Percentiles rank a stretch among this genome's conserved stretches.
Conservation (phyloP, 805 yeast genomes). For the Phaffomyces thermotolerans region DNA sequence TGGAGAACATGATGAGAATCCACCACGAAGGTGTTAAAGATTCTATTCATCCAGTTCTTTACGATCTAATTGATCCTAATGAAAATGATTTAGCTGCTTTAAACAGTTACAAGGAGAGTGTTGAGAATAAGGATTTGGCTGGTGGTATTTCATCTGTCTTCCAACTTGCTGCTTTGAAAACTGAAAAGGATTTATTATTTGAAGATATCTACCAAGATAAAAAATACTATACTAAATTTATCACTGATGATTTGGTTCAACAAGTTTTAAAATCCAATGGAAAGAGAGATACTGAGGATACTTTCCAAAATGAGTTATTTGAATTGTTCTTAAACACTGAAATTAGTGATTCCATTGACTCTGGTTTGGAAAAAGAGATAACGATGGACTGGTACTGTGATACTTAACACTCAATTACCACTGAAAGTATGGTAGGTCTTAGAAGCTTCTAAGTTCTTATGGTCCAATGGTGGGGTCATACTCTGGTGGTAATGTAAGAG, state of each 20-base stretch:
- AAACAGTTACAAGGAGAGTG: neutral
- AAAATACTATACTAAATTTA: neutral
- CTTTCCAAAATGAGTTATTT: too few species aligned
- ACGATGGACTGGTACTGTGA: too few species aligned
- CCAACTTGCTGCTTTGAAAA: slow-evolving; percentile 3
- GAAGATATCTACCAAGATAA: slow-evolving; percentile 1
- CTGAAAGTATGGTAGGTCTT: too few species aligned
- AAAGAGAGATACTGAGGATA: neutral
- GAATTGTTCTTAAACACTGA: too few species aligned
- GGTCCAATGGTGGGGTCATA: too few species aligned
- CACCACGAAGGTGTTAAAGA: neutral
- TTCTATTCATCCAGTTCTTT: neutral
- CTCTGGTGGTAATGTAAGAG: too few species aligned
- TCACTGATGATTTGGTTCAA: neutral
- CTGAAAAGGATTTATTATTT: neutral
- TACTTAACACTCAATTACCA: too few species aligned
- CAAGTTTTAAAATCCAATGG: neutral
- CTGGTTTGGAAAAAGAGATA: too few species aligned
- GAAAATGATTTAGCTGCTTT: neutral
- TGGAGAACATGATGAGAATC: too few species aligned
- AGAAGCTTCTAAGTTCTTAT: too few species aligned
- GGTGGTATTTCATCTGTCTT: slow-evolving; percentile 1
- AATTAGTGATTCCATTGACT: too few species aligned
- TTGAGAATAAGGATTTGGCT: neutral
- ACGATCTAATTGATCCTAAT: slow-evolving; percentile 1